These are phyloP conservation scores for Fremontodendron californicum DNA, from an alignment of 345 rosid species.

Conservation along the genomic window DNA sequence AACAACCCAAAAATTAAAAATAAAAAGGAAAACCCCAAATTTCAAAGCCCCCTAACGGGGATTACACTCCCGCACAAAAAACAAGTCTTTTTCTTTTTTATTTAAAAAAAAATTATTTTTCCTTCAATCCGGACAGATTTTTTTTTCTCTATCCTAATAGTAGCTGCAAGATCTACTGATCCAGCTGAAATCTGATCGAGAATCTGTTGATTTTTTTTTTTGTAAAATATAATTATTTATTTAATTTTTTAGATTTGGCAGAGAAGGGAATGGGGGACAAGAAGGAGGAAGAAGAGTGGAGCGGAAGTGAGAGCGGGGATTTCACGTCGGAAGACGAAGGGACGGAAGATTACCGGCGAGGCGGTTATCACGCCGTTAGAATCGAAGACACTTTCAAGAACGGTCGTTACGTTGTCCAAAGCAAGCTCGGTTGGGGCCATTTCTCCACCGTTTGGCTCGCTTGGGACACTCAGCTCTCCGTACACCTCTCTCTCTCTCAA, in stretches of 20 bases:
- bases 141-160: background rate
- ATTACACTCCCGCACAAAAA: constrained; percentile 7
- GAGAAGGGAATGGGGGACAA: constrained; percentile 31
- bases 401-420: constrained; percentile 61
- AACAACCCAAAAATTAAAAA: too few species aligned
- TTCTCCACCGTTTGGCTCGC: constrained; percentile 87
- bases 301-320: constrained; percentile 49
- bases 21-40: background rate
- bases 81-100: background rate
- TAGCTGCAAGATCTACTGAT: background rate
- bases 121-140: background rate
- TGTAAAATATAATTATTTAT: background rate
- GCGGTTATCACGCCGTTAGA: constrained; percentile 71
- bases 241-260: background rate
- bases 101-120: background rate
- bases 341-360: constrained; percentile 64
- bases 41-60: constrained; percentile 2
- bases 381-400: constrained; percentile 59
- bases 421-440: constrained; percentile 81
- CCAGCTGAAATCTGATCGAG: constrained; percentile 14
- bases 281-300: constrained; percentile 33
- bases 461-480: constrained; percentile 56
- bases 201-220: background rate
- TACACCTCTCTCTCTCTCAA: constrained; percentile 17
- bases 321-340: constrained; percentile 75